A percentile compares a stretch with the other conserved stretches of the same genome.
Evolutionary conservation across 345 rosid genomes (phyloP).

Genomic region (Abelmoschus esculentus): DNA sequence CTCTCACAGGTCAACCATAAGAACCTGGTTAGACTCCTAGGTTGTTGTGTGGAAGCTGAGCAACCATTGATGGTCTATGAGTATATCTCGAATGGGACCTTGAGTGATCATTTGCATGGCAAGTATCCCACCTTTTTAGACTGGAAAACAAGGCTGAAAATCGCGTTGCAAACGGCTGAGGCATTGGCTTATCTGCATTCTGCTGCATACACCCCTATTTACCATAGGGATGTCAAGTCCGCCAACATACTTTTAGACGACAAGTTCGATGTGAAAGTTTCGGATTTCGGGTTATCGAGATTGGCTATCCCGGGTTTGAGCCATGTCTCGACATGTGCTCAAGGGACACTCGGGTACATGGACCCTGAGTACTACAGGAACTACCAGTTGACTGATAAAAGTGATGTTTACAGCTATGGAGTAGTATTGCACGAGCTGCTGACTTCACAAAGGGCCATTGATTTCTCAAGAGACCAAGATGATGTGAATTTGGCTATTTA

Average conservation of each 20-base stretch:
- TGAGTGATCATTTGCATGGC: constrained; percentile 45
- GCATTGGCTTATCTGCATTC: constrained; percentile 57
- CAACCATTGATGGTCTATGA: constrained; percentile 57
- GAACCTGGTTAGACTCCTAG: constrained; percentile 49
- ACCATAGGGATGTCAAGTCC: constrained; percentile 57
- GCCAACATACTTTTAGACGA: constrained; percentile 48
- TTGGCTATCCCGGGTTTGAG: constrained; percentile 49
- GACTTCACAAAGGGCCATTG: constrained; percentile 47
- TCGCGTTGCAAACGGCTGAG: constrained; percentile 50
- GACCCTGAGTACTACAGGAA: constrained; percentile 57
- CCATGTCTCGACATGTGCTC: constrained; percentile 64
- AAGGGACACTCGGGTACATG: constrained; percentile 56
- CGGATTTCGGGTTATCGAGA: constrained; percentile 57
- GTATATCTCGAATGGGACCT: constrained; percentile 50
- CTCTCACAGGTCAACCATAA: constrained; percentile 64
- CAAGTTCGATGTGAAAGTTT: constrained; percentile 40
- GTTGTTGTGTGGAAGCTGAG: constrained; percentile 52
- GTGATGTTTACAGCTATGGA: constrained; percentile 57
- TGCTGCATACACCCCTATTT: constrained; percentile 43
- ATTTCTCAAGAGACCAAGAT: constrained; percentile 43
- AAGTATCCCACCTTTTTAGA: constrained; percentile 25
- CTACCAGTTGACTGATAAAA: constrained; percentile 50
- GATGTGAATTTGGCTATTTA: constrained; percentile 42
- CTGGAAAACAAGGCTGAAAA: constrained; percentile 46
- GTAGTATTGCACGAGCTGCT: constrained; percentile 50